Evolutionary conservation across 768 basidiomycete genomes (phyloP), one percentile per base, ranked within the genome.

Genomic region (Phylloporus sp.): DNA sequence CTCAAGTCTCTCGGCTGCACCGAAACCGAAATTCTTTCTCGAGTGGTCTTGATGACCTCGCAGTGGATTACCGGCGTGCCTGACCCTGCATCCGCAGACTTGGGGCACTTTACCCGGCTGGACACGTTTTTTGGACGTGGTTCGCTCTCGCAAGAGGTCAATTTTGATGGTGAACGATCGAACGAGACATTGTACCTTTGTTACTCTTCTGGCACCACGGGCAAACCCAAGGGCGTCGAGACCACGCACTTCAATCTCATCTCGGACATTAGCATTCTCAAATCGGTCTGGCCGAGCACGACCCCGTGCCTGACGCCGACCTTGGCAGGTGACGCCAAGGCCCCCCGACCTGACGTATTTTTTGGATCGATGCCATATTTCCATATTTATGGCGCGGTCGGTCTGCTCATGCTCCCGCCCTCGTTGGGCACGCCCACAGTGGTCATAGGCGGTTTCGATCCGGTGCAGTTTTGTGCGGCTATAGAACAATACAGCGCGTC

Each of bases 171-270:
- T 0, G 53, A 70, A 0, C 59, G 69, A 17, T 70, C 80, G 2
- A 59, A 81, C 43, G 81, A 85, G 55, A 87, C 87, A 0, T 64
- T 71, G 4, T 79, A 79, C 53, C 58, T 89, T 31, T 87, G 83
- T 48, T 88, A 88, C 47, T 71, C 67, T 6, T 69, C 67, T 61
- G 88, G 88, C 5, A 90, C 88, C 1, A 88, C 85, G 0, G 86
- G 88, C 2, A 80, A 81, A 52, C 82, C 89, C 3, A 92, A 91
- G 65, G 89, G 78, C 6, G 77, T 80, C 17, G 68, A 74, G 78
- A 83, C 82, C 0, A 84, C 81, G 0, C 83, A 84, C 60, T 71
- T 76, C 48, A 91, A 91, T 55, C 62, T 91, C 38, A 79, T 76
- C 1, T 71, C 80, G 9, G 71, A 84, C 41, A 55, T 83, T 5